Evolutionary conservation across 2,329 filamentous ascomycete species (phyloP).

Genomic region (Pseudocercospora vitis): DNA sequence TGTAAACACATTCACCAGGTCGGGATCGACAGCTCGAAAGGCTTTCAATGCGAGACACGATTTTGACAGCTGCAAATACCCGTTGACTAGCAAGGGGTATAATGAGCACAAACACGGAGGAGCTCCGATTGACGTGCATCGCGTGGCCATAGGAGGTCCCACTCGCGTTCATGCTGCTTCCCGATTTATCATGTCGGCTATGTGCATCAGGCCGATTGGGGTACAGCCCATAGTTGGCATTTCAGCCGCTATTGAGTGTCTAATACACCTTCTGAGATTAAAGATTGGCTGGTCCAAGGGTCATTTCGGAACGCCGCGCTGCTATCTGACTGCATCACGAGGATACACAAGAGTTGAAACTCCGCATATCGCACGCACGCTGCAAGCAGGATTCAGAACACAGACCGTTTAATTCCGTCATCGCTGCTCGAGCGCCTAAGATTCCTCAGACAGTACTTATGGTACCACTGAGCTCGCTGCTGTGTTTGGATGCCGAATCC

Average conservation of each 20-base stretch:
- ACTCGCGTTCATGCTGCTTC: slow-evolving; percentile 22
- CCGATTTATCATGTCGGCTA: slow-evolving; percentile 18
- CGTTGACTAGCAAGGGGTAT: slow-evolving; percentile 16
- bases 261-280: background rate
- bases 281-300: background rate
- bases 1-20: background rate
- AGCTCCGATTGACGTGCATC: slow-evolving; percentile 17
- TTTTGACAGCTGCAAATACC: slow-evolving; percentile 25
- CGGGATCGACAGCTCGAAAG: background rate
- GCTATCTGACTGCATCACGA: slow-evolving; percentile 10
- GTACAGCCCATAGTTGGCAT: slow-evolving; percentile 10
- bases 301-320: slow-evolving; percentile 6
- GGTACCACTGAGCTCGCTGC: slow-evolving; percentile 16
- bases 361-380: slow-evolving; percentile 7
- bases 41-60: background rate
- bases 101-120: slow-evolving; percentile 19
- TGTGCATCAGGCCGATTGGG: slow-evolving; percentile 17
- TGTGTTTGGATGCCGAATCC: slow-evolving; percentile 10
- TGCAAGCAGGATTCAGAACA: slow-evolving; percentile 14
- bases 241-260: slow-evolving; percentile 3
- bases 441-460: slow-evolving; percentile 8
- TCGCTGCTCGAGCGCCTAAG: slow-evolving; percentile 16
- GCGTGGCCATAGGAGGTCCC: slow-evolving; percentile 18
- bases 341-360: slow-evolving; percentile 7
- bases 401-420: slow-evolving; percentile 13